These are phyloP conservation scores for Graphilbum ipis-grandicollis DNA, from an alignment of 2,329 filamentous ascomycete genomes.

Conservation along the genomic window DNA sequence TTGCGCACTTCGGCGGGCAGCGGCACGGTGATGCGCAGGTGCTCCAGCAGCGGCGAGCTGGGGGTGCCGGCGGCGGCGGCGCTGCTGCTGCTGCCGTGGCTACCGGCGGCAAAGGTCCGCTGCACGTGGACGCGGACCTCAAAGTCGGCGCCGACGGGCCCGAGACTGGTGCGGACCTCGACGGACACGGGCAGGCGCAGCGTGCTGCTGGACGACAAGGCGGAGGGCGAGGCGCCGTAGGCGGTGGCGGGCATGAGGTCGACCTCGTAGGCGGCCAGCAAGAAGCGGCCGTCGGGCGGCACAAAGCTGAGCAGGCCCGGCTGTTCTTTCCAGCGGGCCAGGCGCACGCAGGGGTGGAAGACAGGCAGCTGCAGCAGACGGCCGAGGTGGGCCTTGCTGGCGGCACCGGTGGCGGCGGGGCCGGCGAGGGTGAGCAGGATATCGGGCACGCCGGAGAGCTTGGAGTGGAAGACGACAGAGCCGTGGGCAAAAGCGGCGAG, in stretches of 20 bases:
- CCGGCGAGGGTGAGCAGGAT: slow-evolving; percentile 66
- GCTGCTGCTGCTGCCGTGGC: slow-evolving; percentile 10
- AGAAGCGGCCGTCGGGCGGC: slow-evolving; percentile 85
- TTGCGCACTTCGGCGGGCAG: slow-evolving; percentile 67
- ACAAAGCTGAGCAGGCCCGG: slow-evolving; percentile 92
- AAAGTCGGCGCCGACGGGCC: slow-evolving; percentile 63
- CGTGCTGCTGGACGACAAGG: slow-evolving; percentile 26
- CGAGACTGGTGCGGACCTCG: slow-evolving; percentile 68
- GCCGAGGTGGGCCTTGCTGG: slow-evolving; percentile 47
- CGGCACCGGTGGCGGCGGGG: slow-evolving; percentile 44
- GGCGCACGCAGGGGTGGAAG: slow-evolving; percentile 86
- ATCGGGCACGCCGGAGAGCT: slow-evolving; percentile 88
- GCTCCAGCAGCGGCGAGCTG: slow-evolving; percentile 49
- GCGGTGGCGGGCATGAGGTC: slow-evolving; percentile 59
- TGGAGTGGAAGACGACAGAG: slow-evolving; percentile 85
- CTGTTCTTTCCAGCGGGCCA: slow-evolving; percentile 76
- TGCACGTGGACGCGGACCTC: slow-evolving; percentile 65
- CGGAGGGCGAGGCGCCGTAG: slow-evolving; percentile 11
- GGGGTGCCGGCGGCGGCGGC: slow-evolving; percentile 30
- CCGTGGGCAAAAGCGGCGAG: slow-evolving; percentile 78
- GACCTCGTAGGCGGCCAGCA: slow-evolving; percentile 86
- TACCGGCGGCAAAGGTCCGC: slow-evolving; percentile 36
- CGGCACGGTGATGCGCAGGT: slow-evolving; percentile 61
- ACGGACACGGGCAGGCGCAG: slow-evolving; percentile 69
- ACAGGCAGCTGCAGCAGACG: slow-evolving; percentile 73